Percentiles rank a stretch among this genome's conserved stretches.
Conservation (phyloP, 331 rosid species). For the Malus hybrid region DNA sequence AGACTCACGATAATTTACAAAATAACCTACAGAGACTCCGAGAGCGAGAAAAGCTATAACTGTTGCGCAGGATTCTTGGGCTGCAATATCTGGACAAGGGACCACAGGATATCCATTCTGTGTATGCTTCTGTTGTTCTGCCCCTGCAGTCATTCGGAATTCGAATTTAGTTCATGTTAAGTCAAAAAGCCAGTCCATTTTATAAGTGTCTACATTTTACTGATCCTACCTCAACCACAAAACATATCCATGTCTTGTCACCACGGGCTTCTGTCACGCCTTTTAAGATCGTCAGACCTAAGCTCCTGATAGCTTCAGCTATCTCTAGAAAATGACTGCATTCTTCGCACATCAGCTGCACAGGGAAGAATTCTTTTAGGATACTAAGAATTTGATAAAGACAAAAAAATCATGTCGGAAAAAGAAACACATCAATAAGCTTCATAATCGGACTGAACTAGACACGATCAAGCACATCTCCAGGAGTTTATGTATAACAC, state of each 20-base stretch:
- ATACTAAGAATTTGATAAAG: background rate
- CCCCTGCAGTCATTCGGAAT: conserved; percentile 43
- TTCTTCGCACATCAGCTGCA: conserved; percentile 88
- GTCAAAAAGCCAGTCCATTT: background rate
- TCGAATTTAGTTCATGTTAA: background rate
- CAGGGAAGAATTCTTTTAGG: conserved; percentile 8
- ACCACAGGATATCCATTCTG: conserved; percentile 92
- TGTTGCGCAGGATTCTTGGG: conserved; percentile 46
- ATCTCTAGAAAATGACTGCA: conserved; percentile 93
- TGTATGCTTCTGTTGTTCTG: conserved; percentile 70
- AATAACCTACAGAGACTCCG: conserved; percentile 17
- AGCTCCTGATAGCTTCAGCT: conserved; percentile 86
- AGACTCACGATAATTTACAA: conserved; percentile 24
- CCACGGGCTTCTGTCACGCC: conserved; percentile 77
- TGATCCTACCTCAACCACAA: conserved; percentile 76
- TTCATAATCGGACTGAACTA: background rate
- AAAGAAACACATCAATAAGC: background rate
- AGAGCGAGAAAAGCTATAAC: conserved; percentile 13
- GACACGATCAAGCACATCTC: background rate
- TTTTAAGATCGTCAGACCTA: conserved; percentile 73
- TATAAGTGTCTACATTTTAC: background rate
- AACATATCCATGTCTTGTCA: conserved; percentile 80
- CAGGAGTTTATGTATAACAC: background rate
- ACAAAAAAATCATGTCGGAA: background rate
- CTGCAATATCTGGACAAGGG: conserved; percentile 91